Evolutionary conservation across 257 asterid species (phyloP).

Genomic region (Vinca minor): DNA sequence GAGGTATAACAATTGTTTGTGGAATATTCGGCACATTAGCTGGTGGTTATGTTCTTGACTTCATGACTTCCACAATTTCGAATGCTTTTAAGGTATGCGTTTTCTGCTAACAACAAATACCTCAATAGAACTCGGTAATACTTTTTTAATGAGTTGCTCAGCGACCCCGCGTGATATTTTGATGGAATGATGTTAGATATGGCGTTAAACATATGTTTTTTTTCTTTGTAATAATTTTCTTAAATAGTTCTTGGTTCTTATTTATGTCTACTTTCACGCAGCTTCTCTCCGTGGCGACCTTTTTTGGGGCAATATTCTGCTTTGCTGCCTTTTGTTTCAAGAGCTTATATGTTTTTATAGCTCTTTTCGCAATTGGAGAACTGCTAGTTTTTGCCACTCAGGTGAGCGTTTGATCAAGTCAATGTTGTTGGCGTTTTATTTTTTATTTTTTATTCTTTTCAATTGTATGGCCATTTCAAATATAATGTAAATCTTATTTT

Average conservation of each 20-base stretch:
- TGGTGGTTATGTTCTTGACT: slow-evolving; percentile 75
- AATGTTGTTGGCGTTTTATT: no score
- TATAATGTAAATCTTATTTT: no score
- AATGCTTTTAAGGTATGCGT: slow-evolving; percentile 99
- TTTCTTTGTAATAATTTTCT: no score
- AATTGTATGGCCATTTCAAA: no score
- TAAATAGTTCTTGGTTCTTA: slow-evolving; percentile 14
- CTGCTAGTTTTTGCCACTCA: slow-evolving; percentile 82
- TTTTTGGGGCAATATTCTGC: slow-evolving; percentile 63
- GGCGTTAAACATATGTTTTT: no score
- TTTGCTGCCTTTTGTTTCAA: slow-evolving; percentile 73
- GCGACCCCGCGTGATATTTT: no score
- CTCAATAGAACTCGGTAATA: no score
- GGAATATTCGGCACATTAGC: slow-evolving; percentile 86
- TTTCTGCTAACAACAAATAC: no score
- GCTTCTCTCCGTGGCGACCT: slow-evolving; percentile 73
- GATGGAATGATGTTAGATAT: no score
- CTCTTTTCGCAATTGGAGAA: slow-evolving; percentile 70
- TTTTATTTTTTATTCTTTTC: no score
- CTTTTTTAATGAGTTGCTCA: no score
- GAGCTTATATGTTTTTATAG: slow-evolving; percentile 51
- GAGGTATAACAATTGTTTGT: slow-evolving; percentile 72
- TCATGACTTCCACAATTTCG: slow-evolving; percentile 56
- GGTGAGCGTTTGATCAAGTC: no score
- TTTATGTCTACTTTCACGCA: slow-evolving; percentile 22